Conservation (phyloP, 2,329 filamentous ascomycete genomes). For the Aspergillus fructus region DNA sequence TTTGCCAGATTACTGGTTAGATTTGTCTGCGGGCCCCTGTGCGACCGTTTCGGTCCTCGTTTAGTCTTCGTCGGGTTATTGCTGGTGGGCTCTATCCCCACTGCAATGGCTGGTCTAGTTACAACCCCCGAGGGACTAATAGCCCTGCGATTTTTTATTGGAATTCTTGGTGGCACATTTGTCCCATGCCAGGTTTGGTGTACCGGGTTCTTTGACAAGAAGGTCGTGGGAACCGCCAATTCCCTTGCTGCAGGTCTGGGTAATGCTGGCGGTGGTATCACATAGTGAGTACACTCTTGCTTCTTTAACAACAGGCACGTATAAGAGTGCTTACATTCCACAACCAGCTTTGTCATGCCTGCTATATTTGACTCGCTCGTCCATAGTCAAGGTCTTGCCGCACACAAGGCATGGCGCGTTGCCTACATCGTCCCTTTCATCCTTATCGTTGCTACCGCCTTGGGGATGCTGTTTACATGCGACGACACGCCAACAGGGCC, state of each 20-base stretch:
- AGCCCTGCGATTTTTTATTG: constrained; percentile 45
- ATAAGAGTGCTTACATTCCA: neutral
- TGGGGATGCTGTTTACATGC: constrained; percentile 70
- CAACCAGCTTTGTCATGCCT: constrained; percentile 73
- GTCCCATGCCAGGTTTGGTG: constrained; percentile 81
- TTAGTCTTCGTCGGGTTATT: constrained; percentile 75
- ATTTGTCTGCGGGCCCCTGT: constrained; percentile 75
- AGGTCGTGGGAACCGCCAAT: constrained; percentile 85
- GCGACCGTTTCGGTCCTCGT: constrained; percentile 79
- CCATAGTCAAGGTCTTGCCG: constrained; percentile 55
- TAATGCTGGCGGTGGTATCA: constrained; percentile 85
- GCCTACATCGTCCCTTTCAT: constrained; percentile 82
- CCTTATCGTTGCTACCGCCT: constrained; percentile 65
- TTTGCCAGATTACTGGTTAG: constrained; percentile 66
- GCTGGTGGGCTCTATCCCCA: constrained; percentile 75
- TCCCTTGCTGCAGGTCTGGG: constrained; percentile 81
- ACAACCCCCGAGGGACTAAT: constrained; percentile 58
- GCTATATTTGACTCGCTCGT: constrained; percentile 80
- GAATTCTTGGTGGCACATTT: constrained; percentile 45
- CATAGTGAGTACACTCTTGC: constrained; percentile 54
- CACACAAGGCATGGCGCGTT: constrained; percentile 77
- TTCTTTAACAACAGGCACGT: neutral
- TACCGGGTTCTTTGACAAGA: constrained; percentile 91
- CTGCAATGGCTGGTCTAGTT: constrained; percentile 77
- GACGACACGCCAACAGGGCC: constrained; percentile 79